Evolutionary conservation across 306 rosid species (phyloP), one percentile per base, ranked within the genome.

Genomic region (Quercus engelmannii): DNA sequence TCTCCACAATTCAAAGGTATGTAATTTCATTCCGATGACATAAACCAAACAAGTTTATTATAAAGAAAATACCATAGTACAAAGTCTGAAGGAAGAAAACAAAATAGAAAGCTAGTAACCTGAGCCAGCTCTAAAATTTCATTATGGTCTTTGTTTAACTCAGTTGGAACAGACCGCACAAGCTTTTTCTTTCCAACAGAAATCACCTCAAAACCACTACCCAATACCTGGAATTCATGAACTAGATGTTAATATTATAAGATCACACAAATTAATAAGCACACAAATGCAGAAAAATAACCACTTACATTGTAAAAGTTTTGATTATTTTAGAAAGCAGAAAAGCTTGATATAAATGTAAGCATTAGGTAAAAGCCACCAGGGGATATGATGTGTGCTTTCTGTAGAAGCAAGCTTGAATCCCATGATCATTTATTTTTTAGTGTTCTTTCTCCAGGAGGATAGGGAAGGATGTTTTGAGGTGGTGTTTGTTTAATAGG

Each of bases 41-140:
- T 41, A 73, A 7, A 33, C 65, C 41, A 73, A 55, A 65, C 41
- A 35, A 19, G 72, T 49, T 49, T 49, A 49, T 49, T 49, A 10
- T 10, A 49, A 49, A 49, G 17, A 49, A 49, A 49, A 49, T 12
- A 49, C 15, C 15, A 33, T 9, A 23, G 6, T 59, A 11, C 4
- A 9, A 13, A 21, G 30, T 55, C 28, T 33, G 67, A 38, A 58
- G 46, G 72, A 62, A 26, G 30, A 43, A 14, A 5, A 72, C 75
- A 41, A 56, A 72, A 73, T 7, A 74, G 58, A 67, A 67, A 31
- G 72, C 72, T 52, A 73, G 28, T 64, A 84, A 95, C 99, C 99
- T 95, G 99, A 78, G 99, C 97, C 21, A 95, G 97, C 92, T 95
- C 98, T 69, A 95, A 86, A 85, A 95, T 91, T 88, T 90, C 99